Conservation (phyloP, 2,329 filamentous ascomycete species). For the Coniella lustricola region DNA sequence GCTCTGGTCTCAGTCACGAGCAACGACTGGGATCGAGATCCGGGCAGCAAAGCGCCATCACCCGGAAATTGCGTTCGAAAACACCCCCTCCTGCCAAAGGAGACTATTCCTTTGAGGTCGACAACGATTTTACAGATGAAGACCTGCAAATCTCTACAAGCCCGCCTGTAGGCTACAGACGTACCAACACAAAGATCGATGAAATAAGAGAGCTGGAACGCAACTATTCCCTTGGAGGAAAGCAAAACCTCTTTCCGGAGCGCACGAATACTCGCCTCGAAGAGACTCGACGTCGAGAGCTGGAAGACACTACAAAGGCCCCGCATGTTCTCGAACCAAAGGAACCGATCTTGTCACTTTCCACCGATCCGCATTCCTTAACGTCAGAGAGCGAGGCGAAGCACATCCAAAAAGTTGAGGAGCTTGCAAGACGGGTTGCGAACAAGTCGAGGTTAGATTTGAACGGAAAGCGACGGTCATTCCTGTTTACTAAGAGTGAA, state of each 20-base stretch:
- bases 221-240: conserved; percentile 2
- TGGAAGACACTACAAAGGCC: conserved; percentile 7
- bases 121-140: conserved; percentile 50
- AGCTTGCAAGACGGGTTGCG: conserved; percentile 38
- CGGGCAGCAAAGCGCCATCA: background rate
- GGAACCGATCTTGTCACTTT: background rate
- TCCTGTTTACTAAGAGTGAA: conserved; percentile 29
- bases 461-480: conserved; percentile 41
- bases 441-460: conserved; percentile 46
- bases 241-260: conserved; percentile 3
- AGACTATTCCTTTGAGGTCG: conserved; percentile 48
- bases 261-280: conserved; percentile 15
- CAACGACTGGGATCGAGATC: conserved; percentile 3
- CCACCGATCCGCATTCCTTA: background rate
- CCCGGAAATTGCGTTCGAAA: conserved; percentile 16
- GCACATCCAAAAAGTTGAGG: conserved; percentile 33
- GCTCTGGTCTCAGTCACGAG: background rate
- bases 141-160: conserved; percentile 50
- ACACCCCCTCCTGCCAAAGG: conserved; percentile 30
- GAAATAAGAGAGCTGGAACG: conserved; percentile 28
- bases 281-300: conserved; percentile 17
- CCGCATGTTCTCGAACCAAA: background rate
- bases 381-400: background rate
- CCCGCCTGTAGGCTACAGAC: conserved; percentile 39
- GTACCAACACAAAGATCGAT: conserved; percentile 29